These are phyloP conservation scores for Kandelia obovata DNA, from an alignment of 345 rosid genomes.

Conservation along the genomic window DNA sequence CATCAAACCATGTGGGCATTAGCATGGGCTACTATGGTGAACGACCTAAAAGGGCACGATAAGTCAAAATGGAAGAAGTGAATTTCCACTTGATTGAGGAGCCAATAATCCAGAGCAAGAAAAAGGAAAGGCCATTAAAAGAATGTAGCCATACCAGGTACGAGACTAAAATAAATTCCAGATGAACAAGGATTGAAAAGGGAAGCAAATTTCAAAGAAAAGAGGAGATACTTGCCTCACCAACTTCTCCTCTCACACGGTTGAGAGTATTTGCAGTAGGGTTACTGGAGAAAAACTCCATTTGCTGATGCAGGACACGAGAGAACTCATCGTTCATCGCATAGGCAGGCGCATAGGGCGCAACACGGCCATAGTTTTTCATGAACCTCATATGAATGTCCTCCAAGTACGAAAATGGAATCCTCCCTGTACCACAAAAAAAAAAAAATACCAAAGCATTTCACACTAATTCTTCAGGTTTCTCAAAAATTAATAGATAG, in stretches of 20 bases:
- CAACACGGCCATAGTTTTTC: conserved; percentile 92
- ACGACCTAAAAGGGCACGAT: too few relatives aligned
- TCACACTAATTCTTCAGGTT: too few relatives aligned
- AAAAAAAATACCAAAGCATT: too few relatives aligned
- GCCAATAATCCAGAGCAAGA: too few relatives aligned
- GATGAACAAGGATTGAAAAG: not conserved
- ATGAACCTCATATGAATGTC: conserved; percentile 94
- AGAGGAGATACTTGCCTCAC: conserved; percentile 56
- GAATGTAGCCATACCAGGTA: not conserved
- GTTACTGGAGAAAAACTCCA: conserved; percentile 96
- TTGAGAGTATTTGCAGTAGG: conserved; percentile 82
- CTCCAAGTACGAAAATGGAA: conserved; percentile 96
- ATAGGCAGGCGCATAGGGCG: conserved; percentile 82
- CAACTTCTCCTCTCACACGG: conserved; percentile 91
- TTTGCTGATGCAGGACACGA: conserved; percentile 96
- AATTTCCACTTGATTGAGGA: too few relatives aligned
- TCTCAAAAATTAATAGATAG: too few relatives aligned
- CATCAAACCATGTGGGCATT: too few relatives aligned
- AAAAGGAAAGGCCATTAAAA: too few relatives aligned
- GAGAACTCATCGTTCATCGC: conserved; percentile 99
- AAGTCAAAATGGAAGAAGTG: too few relatives aligned
- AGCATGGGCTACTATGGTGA: too few relatives aligned
- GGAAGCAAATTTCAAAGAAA: not conserved
- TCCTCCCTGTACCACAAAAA: conserved; percentile 56
- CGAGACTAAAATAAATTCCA: not conserved